Evolutionary conservation across 495 filamentous ascomycete species (phyloP), one percentile per base, ranked within the genome.

Genomic region (Aspergillus carlsbadensis): DNA sequence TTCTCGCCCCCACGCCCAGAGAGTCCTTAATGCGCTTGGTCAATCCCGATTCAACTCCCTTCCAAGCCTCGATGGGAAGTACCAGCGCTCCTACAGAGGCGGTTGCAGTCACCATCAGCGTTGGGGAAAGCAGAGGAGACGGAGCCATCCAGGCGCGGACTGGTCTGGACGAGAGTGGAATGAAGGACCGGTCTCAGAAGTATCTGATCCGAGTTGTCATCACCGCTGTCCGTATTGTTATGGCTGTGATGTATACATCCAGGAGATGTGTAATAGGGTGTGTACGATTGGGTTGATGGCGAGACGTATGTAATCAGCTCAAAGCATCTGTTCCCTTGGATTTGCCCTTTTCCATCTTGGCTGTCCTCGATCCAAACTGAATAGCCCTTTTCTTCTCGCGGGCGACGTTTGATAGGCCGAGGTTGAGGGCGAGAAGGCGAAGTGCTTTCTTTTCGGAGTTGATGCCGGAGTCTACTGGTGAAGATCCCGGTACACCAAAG

Each of bases 361-460:
- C 91, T 10, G 89, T 94, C 56, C 90, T 78, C 6, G 90, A 82
- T 26, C 91, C 91, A 65, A 96, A 96, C 69, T 96, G 91, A 47
- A 93, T 90, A 13, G 94, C 94, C 60, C 94, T 81, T 70, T 99
- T 99, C 78, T 94, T 96, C 70, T 96, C 91, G 26, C 70, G 77
- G 3, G 94, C 86, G 0, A 88, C 90, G 4, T 65, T 69, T 1
- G 60, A 61, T 79, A 99, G 82, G 0, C 88, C 89, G 8, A 97
- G 68, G 26, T 81, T 79, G 63, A 84, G 80, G 3, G 93, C 94
- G 29, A 98, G 68, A 10, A 96, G 77, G 11, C 94, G 79, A 35
- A 98, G 72, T 1, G 94, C 73, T 67, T 84, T 85, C 73, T 99
- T 99, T 35, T 85, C 90, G 0, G 86, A 78, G 59, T 96, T 89